These are phyloP conservation scores for Piper betle DNA, from an alignment of 164 flowering plant species.

Conservation along the genomic window DNA sequence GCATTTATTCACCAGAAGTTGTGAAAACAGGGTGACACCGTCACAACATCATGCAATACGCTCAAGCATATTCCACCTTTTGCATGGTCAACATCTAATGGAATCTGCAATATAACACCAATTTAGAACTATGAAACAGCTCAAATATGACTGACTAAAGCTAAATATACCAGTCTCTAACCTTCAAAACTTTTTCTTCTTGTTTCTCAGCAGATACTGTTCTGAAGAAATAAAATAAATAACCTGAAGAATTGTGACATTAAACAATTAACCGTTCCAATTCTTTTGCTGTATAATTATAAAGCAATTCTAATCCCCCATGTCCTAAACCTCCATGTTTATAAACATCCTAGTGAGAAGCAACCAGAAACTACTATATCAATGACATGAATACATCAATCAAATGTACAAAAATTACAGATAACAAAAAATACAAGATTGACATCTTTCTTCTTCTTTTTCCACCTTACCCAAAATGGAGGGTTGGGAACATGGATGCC, in stretches of 20 bases:
- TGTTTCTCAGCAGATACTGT: slow-evolving; percentile 29
- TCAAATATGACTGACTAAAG: neutral
- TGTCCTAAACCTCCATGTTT: too few species aligned
- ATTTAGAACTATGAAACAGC: slow-evolving; percentile 4
- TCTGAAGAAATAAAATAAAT: slow-evolving; percentile 43
- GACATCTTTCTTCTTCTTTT: too few species aligned
- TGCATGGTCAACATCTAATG: slow-evolving; percentile 59
- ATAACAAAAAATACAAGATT: too few species aligned
- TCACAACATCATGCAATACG: slow-evolving; percentile 92
- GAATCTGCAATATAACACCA: slow-evolving; percentile 24
- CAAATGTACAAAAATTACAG: too few species aligned
- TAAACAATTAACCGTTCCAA: neutral
- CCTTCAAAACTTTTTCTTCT: slow-evolving; percentile 35
- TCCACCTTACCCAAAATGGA: too few species aligned
- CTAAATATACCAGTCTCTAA: slow-evolving; percentile 3
- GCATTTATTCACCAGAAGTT: slow-evolving; percentile 55
- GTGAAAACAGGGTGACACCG: slow-evolving; percentile 90
- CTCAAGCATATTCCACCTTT: slow-evolving; percentile 88
- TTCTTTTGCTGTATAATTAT: neutral
- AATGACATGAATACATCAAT: too few species aligned
- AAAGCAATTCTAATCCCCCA: too few species aligned
- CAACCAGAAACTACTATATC: too few species aligned
- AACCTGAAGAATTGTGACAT: slow-evolving; percentile 21
- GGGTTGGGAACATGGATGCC: too few species aligned
- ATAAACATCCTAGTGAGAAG: too few species aligned